Evolutionary conservation across 805 yeast species (phyloP).

Genomic region (Clavispora carvajalis): DNA sequence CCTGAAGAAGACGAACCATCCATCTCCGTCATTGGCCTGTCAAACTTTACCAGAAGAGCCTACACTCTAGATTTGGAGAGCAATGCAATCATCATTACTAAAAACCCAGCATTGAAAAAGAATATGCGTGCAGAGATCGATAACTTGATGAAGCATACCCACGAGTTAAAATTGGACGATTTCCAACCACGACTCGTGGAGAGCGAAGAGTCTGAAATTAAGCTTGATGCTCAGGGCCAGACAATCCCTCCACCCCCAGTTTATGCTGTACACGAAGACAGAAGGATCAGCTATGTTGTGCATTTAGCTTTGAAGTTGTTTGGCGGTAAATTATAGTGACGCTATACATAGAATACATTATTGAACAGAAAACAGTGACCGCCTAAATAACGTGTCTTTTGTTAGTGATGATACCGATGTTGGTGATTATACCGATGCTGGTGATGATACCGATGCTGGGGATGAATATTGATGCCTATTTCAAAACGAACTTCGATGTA

Average conservation of each 20-base stretch:
- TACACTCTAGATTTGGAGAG: constrained; percentile 84
- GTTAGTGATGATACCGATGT: too few relatives aligned
- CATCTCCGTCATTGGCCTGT: constrained; percentile 82
- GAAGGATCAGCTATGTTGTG: constrained; percentile 59
- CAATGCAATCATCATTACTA: constrained; percentile 75
- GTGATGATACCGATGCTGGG: too few relatives aligned
- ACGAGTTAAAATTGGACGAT: constrained; percentile 51
- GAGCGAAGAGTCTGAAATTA: constrained; percentile 7
- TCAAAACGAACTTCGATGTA: too few relatives aligned
- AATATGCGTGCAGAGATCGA: constrained; percentile 60
- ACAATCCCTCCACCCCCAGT: constrained; percentile 13
- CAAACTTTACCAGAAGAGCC: constrained; percentile 89
- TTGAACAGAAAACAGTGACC: background rate
- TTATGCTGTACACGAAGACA: constrained; percentile 45
- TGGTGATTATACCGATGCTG: too few relatives aligned
- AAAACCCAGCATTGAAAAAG: constrained; percentile 51
- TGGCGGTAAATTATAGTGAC: constrained; percentile 46
- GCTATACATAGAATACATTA: background rate
- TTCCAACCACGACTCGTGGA: constrained; percentile 37
- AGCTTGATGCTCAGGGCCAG: constrained; percentile 14
- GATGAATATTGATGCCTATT: too few relatives aligned
- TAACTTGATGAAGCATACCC: constrained; percentile 51
- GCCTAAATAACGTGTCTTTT: too few relatives aligned
- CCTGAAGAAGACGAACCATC: constrained; percentile 59
- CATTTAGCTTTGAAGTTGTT: constrained; percentile 60